phyloP scores from a whole-genome alignment of 306 rosid genomes.

The Fagus sylvatica region DNA sequence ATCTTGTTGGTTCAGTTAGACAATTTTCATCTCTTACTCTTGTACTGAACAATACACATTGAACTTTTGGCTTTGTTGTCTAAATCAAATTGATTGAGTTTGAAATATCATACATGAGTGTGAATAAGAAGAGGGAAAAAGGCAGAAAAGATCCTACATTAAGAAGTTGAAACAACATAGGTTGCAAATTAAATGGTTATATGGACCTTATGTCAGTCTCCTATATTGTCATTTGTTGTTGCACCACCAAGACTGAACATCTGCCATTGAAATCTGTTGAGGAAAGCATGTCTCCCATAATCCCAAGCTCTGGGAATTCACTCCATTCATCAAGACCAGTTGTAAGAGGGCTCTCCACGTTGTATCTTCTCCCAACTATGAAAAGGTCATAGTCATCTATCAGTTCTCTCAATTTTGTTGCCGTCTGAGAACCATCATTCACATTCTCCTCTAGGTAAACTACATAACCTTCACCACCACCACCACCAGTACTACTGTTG shows the following conservation, averaged over 20 bases:
- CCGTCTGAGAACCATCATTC: conserved; percentile 46
- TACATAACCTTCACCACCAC: conserved; percentile 4
- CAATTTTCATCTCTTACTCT: no score
- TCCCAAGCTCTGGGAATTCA: conserved; percentile 70
- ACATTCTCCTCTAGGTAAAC: conserved; percentile 39
- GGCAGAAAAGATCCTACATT: background rate
- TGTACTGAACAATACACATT: no score
- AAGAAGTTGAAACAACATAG: background rate
- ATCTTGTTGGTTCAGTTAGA: no score
- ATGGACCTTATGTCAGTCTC: background rate
- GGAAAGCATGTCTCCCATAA: conserved; percentile 59
- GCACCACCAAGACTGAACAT: conserved; percentile 57
- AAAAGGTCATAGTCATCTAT: conserved; percentile 46
- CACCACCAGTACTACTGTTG: background rate
- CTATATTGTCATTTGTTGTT: conserved; percentile 42
- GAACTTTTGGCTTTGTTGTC: no score
- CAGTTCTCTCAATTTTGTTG: conserved; percentile 31
- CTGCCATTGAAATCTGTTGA: conserved; percentile 44
- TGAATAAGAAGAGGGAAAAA: background rate
- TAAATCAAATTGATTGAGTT: no score
- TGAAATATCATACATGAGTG: background rate
- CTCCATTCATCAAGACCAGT: conserved; percentile 62
- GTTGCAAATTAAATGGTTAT: no score
- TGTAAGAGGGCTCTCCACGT: conserved; percentile 41
- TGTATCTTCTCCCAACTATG: conserved; percentile 58